A percentile compares a stretch with the other conserved stretches of the same genome.
Evolutionary conservation across 306 rosid species (phyloP).

Genomic region (Ochetophila trinervis): DNA sequence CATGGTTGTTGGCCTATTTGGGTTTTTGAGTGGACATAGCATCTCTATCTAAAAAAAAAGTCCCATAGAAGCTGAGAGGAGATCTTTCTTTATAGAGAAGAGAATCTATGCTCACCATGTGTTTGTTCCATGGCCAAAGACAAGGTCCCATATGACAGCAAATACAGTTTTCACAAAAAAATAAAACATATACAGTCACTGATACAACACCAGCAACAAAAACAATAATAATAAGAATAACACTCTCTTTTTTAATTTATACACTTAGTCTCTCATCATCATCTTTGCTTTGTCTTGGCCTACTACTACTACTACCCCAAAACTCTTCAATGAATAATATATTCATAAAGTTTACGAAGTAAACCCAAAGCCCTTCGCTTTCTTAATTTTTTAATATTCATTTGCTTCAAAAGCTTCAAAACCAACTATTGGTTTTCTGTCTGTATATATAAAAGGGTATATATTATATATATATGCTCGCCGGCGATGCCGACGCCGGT

Average conservation of each 20-base stretch:
- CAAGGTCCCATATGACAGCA: constrained; percentile 30
- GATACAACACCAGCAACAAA: neutral
- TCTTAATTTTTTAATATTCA: constrained; percentile 14
- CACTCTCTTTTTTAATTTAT: neutral
- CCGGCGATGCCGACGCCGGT: constrained; percentile 99
- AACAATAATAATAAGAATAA: neutral
- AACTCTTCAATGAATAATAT: constrained; percentile 20
- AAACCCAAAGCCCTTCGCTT: constrained; percentile 14
- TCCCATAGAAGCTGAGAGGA: neutral
- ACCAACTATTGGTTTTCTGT: neutral
- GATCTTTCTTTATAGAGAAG: neutral
- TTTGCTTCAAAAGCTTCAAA: constrained; percentile 21
- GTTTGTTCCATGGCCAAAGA: constrained; percentile 35
- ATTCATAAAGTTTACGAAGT: constrained; percentile 31
- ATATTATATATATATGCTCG: constrained; percentile 36
- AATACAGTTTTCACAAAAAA: neutral
- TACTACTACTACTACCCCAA: constrained; percentile 10
- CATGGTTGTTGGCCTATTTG: neutral
- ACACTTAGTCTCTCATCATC: neutral
- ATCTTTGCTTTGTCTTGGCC: constrained; percentile 23
- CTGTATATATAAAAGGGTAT: too few species aligned
- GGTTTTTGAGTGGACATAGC: neutral
- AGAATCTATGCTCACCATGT: constrained; percentile 57
- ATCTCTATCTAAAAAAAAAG: neutral
- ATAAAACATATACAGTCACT: too few species aligned